phyloP scores from a whole-genome alignment of 2,329 filamentous ascomycete genomes.

The Colletotrichum shisoi region DNA sequence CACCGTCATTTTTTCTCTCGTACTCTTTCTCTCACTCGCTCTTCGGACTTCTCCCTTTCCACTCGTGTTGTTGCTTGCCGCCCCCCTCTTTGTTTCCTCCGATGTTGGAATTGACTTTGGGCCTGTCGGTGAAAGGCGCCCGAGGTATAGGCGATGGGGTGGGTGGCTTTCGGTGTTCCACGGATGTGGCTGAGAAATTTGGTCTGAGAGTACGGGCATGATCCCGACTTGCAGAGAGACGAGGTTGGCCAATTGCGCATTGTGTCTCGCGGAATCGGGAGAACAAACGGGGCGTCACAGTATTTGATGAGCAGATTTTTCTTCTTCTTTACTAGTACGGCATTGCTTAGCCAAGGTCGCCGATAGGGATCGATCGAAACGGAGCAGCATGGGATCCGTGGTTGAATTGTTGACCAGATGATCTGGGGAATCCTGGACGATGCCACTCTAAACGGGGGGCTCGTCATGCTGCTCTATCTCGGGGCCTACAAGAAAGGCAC shows the following conservation, averaged over 20 bases:
- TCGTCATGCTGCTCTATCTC: constrained; percentile 27
- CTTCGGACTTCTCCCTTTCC: no score
- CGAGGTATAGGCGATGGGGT: constrained; percentile 25
- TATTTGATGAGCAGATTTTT: constrained; percentile 4
- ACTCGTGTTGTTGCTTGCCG: not conserved
- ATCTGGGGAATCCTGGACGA: constrained; percentile 32
- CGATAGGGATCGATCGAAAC: constrained; percentile 34
- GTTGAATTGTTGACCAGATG: constrained; percentile 22
- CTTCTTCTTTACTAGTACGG: not conserved
- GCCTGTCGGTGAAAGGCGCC: constrained; percentile 12
- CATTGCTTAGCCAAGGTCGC: constrained; percentile 4
- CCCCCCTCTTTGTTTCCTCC: constrained; percentile 9
- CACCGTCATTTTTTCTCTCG: constrained; percentile 32
- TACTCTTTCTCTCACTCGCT: not conserved
- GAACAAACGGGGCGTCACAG: constrained; percentile 28
- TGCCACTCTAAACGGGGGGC: constrained; percentile 29
- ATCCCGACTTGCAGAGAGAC: constrained; percentile 29
- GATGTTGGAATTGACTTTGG: constrained; percentile 37
- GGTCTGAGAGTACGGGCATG: constrained; percentile 33
- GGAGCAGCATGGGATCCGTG: constrained; percentile 21
- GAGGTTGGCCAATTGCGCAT: constrained; percentile 38
- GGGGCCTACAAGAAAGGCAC: constrained; percentile 8
- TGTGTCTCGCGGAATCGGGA: constrained; percentile 16
- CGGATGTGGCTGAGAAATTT: constrained; percentile 36
- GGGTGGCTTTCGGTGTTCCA: constrained; percentile 33